These are phyloP conservation scores for Plectosphaerella cucumerina DNA, from an alignment of 2,329 filamentous ascomycete genomes.

Conservation along the genomic window DNA sequence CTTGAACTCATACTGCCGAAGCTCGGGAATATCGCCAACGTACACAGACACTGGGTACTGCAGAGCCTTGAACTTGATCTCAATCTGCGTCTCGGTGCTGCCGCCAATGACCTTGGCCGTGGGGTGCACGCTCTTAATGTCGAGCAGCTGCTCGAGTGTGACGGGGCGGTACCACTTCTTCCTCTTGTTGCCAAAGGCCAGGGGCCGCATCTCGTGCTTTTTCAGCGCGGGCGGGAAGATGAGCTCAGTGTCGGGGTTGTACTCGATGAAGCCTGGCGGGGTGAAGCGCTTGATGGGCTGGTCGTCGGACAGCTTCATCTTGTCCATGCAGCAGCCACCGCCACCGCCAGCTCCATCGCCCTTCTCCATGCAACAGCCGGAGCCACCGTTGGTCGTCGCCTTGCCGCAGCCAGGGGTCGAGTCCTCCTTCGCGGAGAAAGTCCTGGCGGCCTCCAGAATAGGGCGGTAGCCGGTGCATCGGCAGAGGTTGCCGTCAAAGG, in stretches of 20 bases:
- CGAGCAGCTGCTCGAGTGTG: conserved; percentile 78
- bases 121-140: conserved; percentile 84
- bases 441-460: conserved; percentile 90
- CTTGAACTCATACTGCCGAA: conserved; percentile 75
- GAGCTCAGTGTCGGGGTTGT: conserved; percentile 87
- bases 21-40: conserved; percentile 86
- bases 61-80: conserved; percentile 96
- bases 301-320: conserved; percentile 36
- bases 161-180: conserved; percentile 93
- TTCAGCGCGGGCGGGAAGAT: conserved; percentile 87
- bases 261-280: conserved; percentile 87
- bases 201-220: conserved; percentile 74
- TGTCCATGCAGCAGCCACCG: conserved; percentile 68
- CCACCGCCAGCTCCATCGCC: conserved; percentile 33
- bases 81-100: conserved; percentile 95
- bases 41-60: conserved; percentile 87
- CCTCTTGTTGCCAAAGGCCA: conserved; percentile 89
- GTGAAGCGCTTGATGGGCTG: conserved; percentile 67
- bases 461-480: conserved; percentile 93
- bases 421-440: conserved; percentile 62
- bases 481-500: conserved; percentile 94
- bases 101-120: conserved; percentile 92
- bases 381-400: conserved; percentile 42
- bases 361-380: conserved; percentile 70
- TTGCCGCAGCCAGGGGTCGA: conserved; percentile 40